A percentile compares a stretch with the other conserved stretches of the same genome.
These are phyloP conservation scores for Microdochium trichocladiopsis DNA, from an alignment of 2,329 filamentous ascomycete species.

Conservation along the genomic window DNA sequence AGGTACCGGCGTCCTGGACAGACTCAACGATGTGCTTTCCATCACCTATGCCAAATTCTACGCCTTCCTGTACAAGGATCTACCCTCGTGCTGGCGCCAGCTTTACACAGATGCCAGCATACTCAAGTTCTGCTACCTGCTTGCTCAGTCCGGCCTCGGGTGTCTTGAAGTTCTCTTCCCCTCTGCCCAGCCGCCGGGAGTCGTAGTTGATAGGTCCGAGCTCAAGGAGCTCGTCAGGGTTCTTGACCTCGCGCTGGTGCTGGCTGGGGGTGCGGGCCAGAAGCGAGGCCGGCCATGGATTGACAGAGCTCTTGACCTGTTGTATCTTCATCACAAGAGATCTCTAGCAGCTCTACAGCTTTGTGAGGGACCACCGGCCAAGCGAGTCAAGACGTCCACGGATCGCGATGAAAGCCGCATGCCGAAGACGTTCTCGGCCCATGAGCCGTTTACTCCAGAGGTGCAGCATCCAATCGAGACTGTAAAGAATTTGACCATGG, in stretches of 20 bases:
- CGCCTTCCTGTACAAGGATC: conserved; percentile 57
- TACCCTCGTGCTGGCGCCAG: conserved; percentile 62
- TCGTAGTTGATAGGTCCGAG: conserved; percentile 12
- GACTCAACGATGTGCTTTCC: conserved; percentile 49
- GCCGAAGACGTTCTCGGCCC: conserved; percentile 19
- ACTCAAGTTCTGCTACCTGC: conserved; percentile 43
- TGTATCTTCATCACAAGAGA: conserved; percentile 19
- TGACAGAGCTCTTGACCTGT: conserved; percentile 38
- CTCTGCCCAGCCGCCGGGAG: too few species aligned
- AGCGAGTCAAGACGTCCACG: conserved; percentile 1
- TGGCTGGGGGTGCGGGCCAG: conserved; percentile 56
- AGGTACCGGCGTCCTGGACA: conserved; percentile 23
- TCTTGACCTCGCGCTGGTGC: conserved; percentile 71
- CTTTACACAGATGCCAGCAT: conserved; percentile 67
- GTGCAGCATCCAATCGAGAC: conserved; percentile 33
- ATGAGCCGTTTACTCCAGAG: conserved; percentile 32
- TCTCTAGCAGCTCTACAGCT: neutral
- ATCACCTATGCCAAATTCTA: conserved; percentile 63
- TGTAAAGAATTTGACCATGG: conserved; percentile 41
- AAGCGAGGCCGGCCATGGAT: conserved; percentile 43
- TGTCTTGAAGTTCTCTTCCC: too few species aligned
- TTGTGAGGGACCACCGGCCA: conserved; percentile 3
- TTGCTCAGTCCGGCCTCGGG: conserved; percentile 12
- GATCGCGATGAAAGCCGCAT: neutral
- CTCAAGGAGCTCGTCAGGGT: conserved; percentile 53